A percentile compares a stretch with the other conserved stretches of the same genome.
Conservation (phyloP, 768 basidiomycete genomes). For the Thelephora ganbajun region DNA sequence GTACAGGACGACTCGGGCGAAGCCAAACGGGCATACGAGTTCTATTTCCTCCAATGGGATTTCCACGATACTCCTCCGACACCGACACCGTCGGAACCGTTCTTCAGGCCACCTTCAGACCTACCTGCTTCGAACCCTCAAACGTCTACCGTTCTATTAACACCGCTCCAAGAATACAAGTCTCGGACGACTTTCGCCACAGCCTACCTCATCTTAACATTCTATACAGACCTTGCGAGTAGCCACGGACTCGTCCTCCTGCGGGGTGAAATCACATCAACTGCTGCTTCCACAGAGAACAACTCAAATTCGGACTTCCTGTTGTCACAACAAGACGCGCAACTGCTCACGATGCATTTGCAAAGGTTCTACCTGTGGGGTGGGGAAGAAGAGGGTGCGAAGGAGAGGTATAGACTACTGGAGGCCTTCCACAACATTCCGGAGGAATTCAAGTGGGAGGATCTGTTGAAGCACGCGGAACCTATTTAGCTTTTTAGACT, state of each 20-base stretch:
- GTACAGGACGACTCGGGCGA: slow-evolving; percentile 19
- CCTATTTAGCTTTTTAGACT: neutral
- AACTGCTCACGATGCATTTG: slow-evolving; percentile 61
- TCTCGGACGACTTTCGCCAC: slow-evolving; percentile 72
- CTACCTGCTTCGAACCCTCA: slow-evolving; percentile 27
- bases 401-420: slow-evolving; percentile 37
- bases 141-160: slow-evolving; percentile 75
- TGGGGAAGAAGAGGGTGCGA: slow-evolving; percentile 19
- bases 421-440: slow-evolving; percentile 68
- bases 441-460: slow-evolving; percentile 70
- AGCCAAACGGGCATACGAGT: slow-evolving; percentile 43
- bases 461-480: slow-evolving; percentile 41
- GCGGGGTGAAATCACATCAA: slow-evolving; percentile 82
- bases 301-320: slow-evolving; percentile 32
- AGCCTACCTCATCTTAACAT: slow-evolving; percentile 80
- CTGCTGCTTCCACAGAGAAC: slow-evolving; percentile 27
- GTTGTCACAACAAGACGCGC: slow-evolving; percentile 71
- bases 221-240: slow-evolving; percentile 77
- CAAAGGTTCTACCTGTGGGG: slow-evolving; percentile 79
- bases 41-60: slow-evolving; percentile 83
- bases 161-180: slow-evolving; percentile 91
- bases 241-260: slow-evolving; percentile 77
- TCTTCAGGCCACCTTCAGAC: slow-evolving; percentile 21
- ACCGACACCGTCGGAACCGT: slow-evolving; percentile 35
- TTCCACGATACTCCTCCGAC: slow-evolving; percentile 61